Base-by-base conservation (phyloP, 169 alveolate genomes). In the Cryptosporidium sp. region DNA sequence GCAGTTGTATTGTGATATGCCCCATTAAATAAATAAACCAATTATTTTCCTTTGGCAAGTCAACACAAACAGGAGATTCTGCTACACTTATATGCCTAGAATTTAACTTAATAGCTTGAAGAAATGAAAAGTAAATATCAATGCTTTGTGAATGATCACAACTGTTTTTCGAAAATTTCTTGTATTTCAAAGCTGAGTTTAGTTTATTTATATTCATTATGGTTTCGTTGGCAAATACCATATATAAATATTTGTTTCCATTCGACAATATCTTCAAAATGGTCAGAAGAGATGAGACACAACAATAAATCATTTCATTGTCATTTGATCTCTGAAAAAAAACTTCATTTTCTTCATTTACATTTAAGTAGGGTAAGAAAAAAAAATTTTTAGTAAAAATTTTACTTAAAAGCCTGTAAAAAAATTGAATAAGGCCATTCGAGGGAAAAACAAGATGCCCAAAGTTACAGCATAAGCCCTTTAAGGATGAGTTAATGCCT, bases 371-470 rank as follows among this genome's bases (percentile, higher is more conserved):
- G 7, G 56, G 67, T 39, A 21, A 7, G 18, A 29, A 39, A 70
- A 5, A 42, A 26, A 80, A 35, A 29, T 65, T 45, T n/a, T 60
- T 7, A 10, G 68, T 44, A 62, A 80, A 80, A 14, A 80, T 31
- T 60, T 80, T 60, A 42, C 21, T 12, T 9, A 80, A 62, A 21
- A 80, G 48, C 14, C 89, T 80, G 23, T 62, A 80, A 60, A 80
- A 80, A 26, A 80, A 80, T 21, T 80, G 89, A 9, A 48, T 61
- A 26, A 80, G 89, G 3, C 89, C 89, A 80, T 31, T 60, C 4
- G 70, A 48, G n/a, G 89, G 89, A 23, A 80, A 80, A 62, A 67
- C 39, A 39, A 80, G 33, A 42, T 80, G 65, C 0, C 89, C 89
- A 39, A 62, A 80, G 42, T 48, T 62, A 26, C 89, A 80, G 14